A percentile compares a stretch with the other conserved stretches of the same genome.
These are phyloP conservation scores for Cornus controversa DNA, from an alignment of 148 eudicot species.

Conservation along the genomic window DNA sequence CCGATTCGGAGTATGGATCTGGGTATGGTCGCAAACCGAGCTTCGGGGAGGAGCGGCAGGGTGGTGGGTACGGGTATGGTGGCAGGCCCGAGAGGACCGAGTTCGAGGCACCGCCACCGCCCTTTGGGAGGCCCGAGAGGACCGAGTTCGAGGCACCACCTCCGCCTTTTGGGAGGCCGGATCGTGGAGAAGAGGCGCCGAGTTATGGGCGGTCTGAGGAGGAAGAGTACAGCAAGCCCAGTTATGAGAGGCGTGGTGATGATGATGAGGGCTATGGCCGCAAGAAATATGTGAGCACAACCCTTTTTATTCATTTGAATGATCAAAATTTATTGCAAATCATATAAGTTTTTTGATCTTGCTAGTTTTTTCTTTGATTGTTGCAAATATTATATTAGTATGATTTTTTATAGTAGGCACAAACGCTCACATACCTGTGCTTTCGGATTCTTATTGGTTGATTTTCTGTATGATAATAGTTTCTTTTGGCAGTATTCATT, in stretches of 20 bases:
- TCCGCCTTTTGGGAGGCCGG: background rate
- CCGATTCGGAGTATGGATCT: constrained; percentile 20
- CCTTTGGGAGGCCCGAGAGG: constrained; percentile 19
- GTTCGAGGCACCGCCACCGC: constrained; percentile 13
- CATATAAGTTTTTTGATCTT: background rate
- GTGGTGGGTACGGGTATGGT: constrained; percentile 43
- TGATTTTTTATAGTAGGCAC: too few species aligned
- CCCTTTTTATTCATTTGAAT: background rate
- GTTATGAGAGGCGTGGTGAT: constrained; percentile 37
- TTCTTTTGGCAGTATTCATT: too few species aligned
- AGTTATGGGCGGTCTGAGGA: constrained; percentile 54
- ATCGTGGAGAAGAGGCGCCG: constrained; percentile 33
- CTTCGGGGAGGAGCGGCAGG: too few species aligned
- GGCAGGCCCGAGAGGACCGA: background rate
- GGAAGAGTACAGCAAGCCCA: constrained; percentile 43
- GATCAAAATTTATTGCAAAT: background rate
- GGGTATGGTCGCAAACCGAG: constrained; percentile 38
- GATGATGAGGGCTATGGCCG: constrained; percentile 63
- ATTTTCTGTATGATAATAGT: too few species aligned
- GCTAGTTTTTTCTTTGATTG: background rate
- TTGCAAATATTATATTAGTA: too few species aligned
- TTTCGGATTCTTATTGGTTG: too few species aligned
- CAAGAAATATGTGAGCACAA: constrained; percentile 66
- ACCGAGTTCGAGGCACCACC: constrained; percentile 18
- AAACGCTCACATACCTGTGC: too few species aligned